Percentiles rank a stretch among this genome's conserved stretches.
Evolutionary conservation across 106 monocot species (phyloP).

Genomic region (Acorus calamus): DNA sequence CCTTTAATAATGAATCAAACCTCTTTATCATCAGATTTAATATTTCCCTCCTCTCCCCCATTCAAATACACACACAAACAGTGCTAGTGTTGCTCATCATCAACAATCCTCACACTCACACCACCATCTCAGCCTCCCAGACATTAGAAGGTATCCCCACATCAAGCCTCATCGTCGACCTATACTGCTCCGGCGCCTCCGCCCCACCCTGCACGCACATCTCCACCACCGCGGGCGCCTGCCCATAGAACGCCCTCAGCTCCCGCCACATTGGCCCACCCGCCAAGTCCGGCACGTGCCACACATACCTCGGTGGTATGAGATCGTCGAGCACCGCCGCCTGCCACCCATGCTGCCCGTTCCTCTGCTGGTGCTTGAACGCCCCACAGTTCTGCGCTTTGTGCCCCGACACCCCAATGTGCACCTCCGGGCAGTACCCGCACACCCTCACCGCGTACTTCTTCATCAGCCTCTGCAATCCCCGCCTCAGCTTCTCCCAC

Average conservation of each 20-base stretch:
- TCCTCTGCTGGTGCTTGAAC: conserved; percentile 87
- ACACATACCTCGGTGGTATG: conserved; percentile 82
- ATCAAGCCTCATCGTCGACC: conserved; percentile 79
- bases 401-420: conserved; percentile 74
- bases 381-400: conserved; percentile 95
- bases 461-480: conserved; percentile 65
- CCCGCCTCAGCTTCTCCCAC: conserved; percentile 72
- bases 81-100: too few species aligned
- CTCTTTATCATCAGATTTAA: too few species aligned
- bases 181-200: conserved; percentile 65
- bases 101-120: conserved; percentile 11
- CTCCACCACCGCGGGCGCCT: conserved; percentile 94
- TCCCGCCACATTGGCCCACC: conserved; percentile 42
- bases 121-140: conserved; percentile 93
- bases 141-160: conserved; percentile 66
- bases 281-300: conserved; percentile 64
- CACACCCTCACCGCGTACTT: conserved; percentile 86
- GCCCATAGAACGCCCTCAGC: conserved; percentile 81
- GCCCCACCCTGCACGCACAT: conserved; percentile 78
- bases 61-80: too few species aligned
- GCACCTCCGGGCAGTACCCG: conserved; percentile 94
- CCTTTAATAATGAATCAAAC: too few species aligned
- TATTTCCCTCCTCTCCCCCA: too few species aligned
- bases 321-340: conserved; percentile 71
- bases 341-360: conserved; percentile 99